Base-by-base conservation (phyloP, 1,139 yeast genomes). In the Pichia sp. region DNA sequence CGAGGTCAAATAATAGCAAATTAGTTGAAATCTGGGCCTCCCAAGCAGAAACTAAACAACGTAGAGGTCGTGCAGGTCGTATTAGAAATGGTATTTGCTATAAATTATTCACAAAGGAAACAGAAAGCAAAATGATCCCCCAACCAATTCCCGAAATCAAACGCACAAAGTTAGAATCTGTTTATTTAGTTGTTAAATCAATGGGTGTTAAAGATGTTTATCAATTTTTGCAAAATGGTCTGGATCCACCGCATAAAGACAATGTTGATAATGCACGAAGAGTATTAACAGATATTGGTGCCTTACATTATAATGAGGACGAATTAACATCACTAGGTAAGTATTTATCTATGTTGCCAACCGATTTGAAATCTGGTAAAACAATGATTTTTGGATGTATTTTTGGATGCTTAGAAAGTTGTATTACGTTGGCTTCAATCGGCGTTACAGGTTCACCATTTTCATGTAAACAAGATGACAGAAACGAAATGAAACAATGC, bases 51-150 rank as follows among this genome's bases (percentile, higher is more conserved):
- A 84, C 85, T n/a, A 80, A 82, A 44, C 99, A 93, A 68, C 79
- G 99, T 70, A 76, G 96, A 65, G 99, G 99, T 66, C 87, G 99
- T 74, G 95, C 98, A n/a, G 99, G 99, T 58, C 93, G 99, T 78
- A 90, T 91, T 18, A 79, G 84, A 30, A 75, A 75, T 33, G 99
- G 99, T 55, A 73, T 73, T 14, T 90, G 97, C 58, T 93, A 82
- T 69, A 91, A 87, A 63, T 67, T 93, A 46, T 93, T 81, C 67
- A 84, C 97, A 0, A 70, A 72, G 51, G 79, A 78, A 2, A 77
- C 87, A 0, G 83, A 81, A 59, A 63, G 69, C 5, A 69, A 69
- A 42, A 86, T 90, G 95, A 70, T 77, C 13, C 71, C 75, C 1
- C 84, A 85, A 58, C 96, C 96, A 1, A 74, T 86, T 19, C 98